phyloP scores from a whole-genome alignment of 495 filamentous ascomycete genomes.

The Stereocaulon alpinum region DNA sequence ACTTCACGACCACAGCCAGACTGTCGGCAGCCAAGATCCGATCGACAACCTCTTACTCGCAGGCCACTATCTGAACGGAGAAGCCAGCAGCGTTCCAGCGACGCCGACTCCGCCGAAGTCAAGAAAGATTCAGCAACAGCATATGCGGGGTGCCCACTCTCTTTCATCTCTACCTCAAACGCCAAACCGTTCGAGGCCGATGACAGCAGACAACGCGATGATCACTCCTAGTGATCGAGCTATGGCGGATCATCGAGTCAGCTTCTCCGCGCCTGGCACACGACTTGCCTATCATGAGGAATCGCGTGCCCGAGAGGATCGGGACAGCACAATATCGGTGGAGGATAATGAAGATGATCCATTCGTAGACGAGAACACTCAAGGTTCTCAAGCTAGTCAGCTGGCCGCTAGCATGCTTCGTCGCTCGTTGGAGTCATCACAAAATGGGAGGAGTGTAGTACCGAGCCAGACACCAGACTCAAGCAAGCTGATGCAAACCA shows the following conservation, averaged over 20 bases:
- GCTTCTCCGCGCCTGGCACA: slow-evolving; percentile 24
- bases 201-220: slow-evolving; percentile 38
- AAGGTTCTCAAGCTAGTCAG: slow-evolving; percentile 42
- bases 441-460: slow-evolving; percentile 19
- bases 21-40: slow-evolving; percentile 38
- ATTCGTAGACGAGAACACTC: slow-evolving; percentile 45
- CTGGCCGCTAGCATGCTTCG: slow-evolving; percentile 44
- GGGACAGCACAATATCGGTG: slow-evolving; percentile 84
- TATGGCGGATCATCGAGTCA: slow-evolving; percentile 25
- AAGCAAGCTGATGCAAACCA: slow-evolving; percentile 47
- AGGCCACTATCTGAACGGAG: slow-evolving; percentile 62
- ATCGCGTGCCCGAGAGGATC: slow-evolving; percentile 45
- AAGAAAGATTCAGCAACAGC: slow-evolving; percentile 41
- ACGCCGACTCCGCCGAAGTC: slow-evolving; percentile 41
- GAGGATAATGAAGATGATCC: slow-evolving; percentile 59
- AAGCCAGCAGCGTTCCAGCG: slow-evolving; percentile 56
- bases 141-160: slow-evolving; percentile 60
- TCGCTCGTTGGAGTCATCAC: slow-evolving; percentile 26
- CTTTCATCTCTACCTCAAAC: slow-evolving; percentile 75
- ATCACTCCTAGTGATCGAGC: slow-evolving; percentile 39
- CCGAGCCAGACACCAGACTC: slow-evolving; percentile 24
- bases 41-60: slow-evolving; percentile 69
- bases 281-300: slow-evolving; percentile 25
- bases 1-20: slow-evolving; percentile 28
- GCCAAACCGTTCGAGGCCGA: slow-evolving; percentile 41